Evolutionary conservation across 768 basidiomycete genomes (phyloP).

Genomic region (Crucibulum laeve): DNA sequence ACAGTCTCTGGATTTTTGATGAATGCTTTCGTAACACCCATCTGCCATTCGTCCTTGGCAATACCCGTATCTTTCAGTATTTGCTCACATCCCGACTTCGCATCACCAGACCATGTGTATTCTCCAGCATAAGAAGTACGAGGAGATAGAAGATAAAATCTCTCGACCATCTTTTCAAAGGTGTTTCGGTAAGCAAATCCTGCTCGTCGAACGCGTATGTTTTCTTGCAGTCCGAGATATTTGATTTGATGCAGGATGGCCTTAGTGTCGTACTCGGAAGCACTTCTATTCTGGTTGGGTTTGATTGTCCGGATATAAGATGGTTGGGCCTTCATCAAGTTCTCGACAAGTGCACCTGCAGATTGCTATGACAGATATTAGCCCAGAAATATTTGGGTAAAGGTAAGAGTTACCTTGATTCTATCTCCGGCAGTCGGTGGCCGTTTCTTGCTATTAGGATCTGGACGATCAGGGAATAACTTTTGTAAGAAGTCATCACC

Average conservation of each 20-base stretch:
- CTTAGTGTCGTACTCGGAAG: constrained; percentile 89
- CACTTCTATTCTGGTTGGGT: constrained; percentile 93
- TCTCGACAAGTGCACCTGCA: constrained; percentile 95
- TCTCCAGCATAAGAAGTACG: constrained; percentile 98
- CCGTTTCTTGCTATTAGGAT: constrained; percentile 95
- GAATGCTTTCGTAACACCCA: constrained; percentile 98
- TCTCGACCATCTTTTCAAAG: constrained; percentile 98
- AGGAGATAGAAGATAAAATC: constrained; percentile 94
- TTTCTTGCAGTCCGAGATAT: constrained; percentile 97
- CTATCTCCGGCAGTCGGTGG: constrained; percentile 97
- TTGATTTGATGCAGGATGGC: constrained; percentile 99
- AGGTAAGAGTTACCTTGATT: constrained; percentile 68
- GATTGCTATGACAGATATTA: constrained; percentile 51
- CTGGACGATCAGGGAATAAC: constrained; percentile 91
- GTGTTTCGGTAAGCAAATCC: constrained; percentile 98
- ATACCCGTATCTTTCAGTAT: constrained; percentile 96
- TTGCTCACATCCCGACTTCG: constrained; percentile 86
- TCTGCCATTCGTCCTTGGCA: constrained; percentile 97
- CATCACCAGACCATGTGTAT: constrained; percentile 92
- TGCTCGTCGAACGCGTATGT: constrained; percentile 94
- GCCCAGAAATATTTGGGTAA: neutral
- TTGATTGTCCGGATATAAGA: constrained; percentile 99
- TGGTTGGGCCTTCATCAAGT: constrained; percentile 95
- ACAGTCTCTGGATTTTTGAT: constrained; percentile 99
- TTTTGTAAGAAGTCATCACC: constrained; percentile 82